Conservation (phyloP, 345 rosid genomes). For the Cardamine chenopodiifolia region DNA sequence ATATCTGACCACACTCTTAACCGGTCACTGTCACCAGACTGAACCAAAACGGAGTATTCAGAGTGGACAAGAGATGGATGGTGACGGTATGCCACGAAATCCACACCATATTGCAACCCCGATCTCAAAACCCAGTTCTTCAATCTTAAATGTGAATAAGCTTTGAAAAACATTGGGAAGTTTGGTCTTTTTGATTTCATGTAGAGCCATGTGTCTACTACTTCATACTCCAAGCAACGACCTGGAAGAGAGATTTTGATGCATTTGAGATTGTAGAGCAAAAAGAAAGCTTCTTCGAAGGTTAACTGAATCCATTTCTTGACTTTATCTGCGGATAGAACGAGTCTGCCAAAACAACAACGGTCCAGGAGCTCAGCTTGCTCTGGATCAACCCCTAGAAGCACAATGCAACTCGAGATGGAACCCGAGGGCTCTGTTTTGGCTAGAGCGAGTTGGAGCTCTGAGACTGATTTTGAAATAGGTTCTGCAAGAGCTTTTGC, state of each 20-base stretch:
- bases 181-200: constrained; percentile 50
- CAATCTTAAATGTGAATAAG: constrained; percentile 66
- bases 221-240: constrained; percentile 39
- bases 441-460: constrained; percentile 58
- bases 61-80: constrained; percentile 89
- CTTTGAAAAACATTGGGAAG: constrained; percentile 69
- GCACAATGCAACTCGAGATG: constrained; percentile 58
- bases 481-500: constrained; percentile 77
- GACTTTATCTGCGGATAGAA: constrained; percentile 57
- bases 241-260: constrained; percentile 51
- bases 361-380: constrained; percentile 60
- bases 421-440: constrained; percentile 49
- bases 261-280: constrained; percentile 62
- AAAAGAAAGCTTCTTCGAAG: constrained; percentile 81
- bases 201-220: constrained; percentile 54
- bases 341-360: constrained; percentile 72
- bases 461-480: constrained; percentile 60
- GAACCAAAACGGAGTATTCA: constrained; percentile 68
- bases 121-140: constrained; percentile 82
- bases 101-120: constrained; percentile 76
- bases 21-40: constrained; percentile 46
- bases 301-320: constrained; percentile 74
- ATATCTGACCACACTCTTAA: constrained; percentile 75
- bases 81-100: constrained; percentile 77
- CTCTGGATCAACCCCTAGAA: constrained; percentile 54